A percentile compares a stretch with the other conserved stretches of the same genome.
phyloP scores from a whole-genome alignment of 495 filamentous ascomycete genomes.

The Achaetomiella virescens region DNA sequence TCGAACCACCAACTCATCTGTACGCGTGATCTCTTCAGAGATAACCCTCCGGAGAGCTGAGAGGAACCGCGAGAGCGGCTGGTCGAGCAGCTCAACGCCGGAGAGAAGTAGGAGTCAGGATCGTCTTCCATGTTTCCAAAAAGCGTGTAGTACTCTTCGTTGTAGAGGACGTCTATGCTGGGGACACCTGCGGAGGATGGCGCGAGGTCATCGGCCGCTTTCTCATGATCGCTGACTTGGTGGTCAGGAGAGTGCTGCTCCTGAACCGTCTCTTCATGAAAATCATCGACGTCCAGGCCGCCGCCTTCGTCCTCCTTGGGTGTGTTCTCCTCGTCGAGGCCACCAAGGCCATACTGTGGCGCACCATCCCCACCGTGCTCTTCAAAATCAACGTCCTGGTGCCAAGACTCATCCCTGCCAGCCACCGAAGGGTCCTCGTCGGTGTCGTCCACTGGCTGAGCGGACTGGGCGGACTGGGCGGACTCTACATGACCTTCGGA shows the following conservation, averaged over 20 bases:
- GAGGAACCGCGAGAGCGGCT: constrained; percentile 55
- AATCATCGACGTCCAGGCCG: not conserved
- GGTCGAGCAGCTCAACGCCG: constrained; percentile 54
- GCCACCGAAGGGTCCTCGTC: not conserved
- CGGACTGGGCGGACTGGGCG: not conserved
- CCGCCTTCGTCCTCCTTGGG: not conserved
- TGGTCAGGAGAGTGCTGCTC: not conserved
- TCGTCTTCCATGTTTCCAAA: constrained; percentile 62
- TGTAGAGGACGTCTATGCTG: constrained; percentile 57
- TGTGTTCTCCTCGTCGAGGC: not conserved
- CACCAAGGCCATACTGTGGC: not conserved
- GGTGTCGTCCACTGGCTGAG: not conserved
- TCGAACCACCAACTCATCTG: constrained; percentile 64
- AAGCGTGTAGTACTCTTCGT: constrained; percentile 60
- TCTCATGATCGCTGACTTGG: constrained; percentile 10
- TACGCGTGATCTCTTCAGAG: constrained; percentile 54
- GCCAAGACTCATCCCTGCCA: not conserved
- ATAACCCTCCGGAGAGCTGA: constrained; percentile 60
- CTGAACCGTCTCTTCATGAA: not conserved
- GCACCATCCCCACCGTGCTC: not conserved
- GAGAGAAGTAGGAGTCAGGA: constrained; percentile 63
- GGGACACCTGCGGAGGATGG: constrained; percentile 20
- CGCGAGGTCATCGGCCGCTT: constrained; percentile 6
- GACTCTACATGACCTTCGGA: not conserved
- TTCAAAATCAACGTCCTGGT: not conserved